These are phyloP conservation scores for Salix dunnii DNA, from an alignment of 345 rosid species.

Conservation along the genomic window DNA sequence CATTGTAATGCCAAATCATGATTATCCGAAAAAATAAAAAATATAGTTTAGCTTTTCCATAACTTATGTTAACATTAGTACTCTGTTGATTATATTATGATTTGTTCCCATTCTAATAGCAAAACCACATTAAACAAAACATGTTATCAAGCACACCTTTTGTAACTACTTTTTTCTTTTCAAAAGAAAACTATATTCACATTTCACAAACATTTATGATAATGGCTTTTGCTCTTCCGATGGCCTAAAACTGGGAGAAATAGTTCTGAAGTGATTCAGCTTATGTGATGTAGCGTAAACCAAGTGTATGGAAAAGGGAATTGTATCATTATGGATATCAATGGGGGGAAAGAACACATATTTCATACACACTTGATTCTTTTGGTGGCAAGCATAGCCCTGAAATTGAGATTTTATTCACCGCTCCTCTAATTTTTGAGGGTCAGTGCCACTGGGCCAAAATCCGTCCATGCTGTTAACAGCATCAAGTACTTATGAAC, in stretches of 20 bases:
- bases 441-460: neutral
- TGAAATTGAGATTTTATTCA: neutral
- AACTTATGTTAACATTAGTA: neutral
- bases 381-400: neutral
- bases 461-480: neutral
- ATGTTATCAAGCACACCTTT: neutral
- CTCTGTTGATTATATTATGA: neutral
- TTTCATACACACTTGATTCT: neutral
- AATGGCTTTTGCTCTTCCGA: neutral
- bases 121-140: neutral
- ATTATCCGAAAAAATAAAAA: neutral
- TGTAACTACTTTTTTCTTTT: neutral
- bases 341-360: neutral
- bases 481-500: neutral
- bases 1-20: neutral
- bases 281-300: neutral
- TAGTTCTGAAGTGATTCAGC: neutral
- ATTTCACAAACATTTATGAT: neutral
- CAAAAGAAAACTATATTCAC: neutral
- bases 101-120: neutral
- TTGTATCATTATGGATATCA: neutral
- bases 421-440: neutral
- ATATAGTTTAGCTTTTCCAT: neutral
- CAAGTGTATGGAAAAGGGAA: neutral
- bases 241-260: neutral